These are phyloP conservation scores for Clonostachys chloroleuca DNA, from an alignment of 2,329 filamentous ascomycete genomes.

Conservation along the genomic window DNA sequence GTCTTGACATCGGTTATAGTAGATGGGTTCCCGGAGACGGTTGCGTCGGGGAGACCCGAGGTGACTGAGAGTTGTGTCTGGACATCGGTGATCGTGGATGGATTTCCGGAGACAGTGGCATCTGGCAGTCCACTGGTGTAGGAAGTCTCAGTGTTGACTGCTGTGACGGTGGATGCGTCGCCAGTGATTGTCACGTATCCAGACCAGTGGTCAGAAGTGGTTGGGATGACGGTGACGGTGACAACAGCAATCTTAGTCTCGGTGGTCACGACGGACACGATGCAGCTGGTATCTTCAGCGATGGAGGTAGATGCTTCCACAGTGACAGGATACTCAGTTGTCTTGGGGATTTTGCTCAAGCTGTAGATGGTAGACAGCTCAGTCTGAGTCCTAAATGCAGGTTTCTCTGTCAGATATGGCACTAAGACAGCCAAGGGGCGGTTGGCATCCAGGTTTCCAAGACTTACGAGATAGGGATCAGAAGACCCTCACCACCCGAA, in stretches of 20 bases:
- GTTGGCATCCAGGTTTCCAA: too few species aligned
- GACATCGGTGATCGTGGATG: constrained; percentile 12
- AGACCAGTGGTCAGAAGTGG: background rate
- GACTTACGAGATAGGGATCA: constrained; percentile 27
- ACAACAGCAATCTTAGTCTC: constrained; percentile 10
- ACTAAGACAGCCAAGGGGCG: background rate
- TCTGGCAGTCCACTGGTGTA: constrained; percentile 12
- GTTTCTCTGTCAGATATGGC: constrained; percentile 5
- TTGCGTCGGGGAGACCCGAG: constrained; percentile 14
- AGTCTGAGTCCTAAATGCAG: constrained; percentile 20
- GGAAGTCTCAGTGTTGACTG: constrained; percentile 12
- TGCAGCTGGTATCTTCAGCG: constrained; percentile 6
- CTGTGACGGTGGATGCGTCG: constrained; percentile 14
- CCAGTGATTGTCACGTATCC: constrained; percentile 17
- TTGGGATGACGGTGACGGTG: constrained; percentile 12
- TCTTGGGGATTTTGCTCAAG: constrained; percentile 9
- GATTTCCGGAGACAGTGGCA: constrained; percentile 18
- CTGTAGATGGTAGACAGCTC: constrained; percentile 24
- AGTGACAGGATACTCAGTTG: background rate
- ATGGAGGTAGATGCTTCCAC: background rate
- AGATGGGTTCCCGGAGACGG: constrained; percentile 16
- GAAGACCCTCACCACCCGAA: constrained; percentile 9
- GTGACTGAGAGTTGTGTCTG: constrained; percentile 13
- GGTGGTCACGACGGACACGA: constrained; percentile 14
- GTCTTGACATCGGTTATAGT: constrained; percentile 22